Evolutionary conservation across 1,284 basidiomycete species (phyloP).

Genomic region (Wallemia ichthyophaga): DNA sequence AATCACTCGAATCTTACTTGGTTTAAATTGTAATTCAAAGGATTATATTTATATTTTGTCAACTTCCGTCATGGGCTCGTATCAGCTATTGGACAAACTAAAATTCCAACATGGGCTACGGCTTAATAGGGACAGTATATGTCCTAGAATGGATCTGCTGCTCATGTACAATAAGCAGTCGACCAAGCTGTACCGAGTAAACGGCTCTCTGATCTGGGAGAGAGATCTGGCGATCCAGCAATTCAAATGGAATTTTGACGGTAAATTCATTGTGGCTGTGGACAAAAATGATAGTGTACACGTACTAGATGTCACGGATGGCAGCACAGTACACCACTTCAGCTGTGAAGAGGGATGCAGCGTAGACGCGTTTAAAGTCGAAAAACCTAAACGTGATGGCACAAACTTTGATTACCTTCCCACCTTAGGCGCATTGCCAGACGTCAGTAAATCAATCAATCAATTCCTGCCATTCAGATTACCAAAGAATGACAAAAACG

Average conservation of each 20-base stretch:
- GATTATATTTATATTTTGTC: not conserved
- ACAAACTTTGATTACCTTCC: not conserved
- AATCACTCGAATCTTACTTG: constrained; percentile 16
- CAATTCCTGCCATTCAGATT: not conserved
- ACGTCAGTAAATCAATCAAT: not conserved
- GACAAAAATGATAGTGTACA: not conserved
- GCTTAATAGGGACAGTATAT: not conserved
- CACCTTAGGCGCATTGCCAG: not conserved
- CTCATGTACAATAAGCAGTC: not conserved
- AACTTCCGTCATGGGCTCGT: not conserved
- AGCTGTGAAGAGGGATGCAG: not conserved
- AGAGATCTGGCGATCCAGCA: not conserved
- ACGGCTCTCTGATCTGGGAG: not conserved
- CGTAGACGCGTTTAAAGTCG: not conserved
- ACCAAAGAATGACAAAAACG: not conserved
- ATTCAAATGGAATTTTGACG: not conserved
- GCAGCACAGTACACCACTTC: not conserved
- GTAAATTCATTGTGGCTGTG: not conserved
- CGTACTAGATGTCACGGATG: not conserved
- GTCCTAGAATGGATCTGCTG: not conserved
- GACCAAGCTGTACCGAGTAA: not conserved
- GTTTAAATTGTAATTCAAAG: constrained; percentile 3
- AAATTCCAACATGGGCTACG: not conserved
- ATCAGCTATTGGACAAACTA: not conserved
- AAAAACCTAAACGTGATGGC: not conserved